Evolutionary conservation across 192 early-diverging fungal species (phyloP), one percentile per base, ranked within the genome.

Genomic region (Linnemannia schmuckeri): DNA sequence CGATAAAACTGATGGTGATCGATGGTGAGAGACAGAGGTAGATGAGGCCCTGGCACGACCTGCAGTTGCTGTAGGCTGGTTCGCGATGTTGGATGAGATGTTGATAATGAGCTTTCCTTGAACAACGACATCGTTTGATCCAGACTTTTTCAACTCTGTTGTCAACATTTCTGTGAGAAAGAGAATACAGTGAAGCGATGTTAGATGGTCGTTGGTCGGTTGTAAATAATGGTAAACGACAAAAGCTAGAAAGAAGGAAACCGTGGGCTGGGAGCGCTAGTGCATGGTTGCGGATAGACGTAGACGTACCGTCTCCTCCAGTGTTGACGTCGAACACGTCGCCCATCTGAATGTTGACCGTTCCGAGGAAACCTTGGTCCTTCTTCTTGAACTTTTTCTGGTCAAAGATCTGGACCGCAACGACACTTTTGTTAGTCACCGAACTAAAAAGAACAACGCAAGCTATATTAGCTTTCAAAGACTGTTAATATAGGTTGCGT

Each of bases 381-480:
- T 92, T 95, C 90, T 94, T 97, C 88, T 98, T 98, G 89, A 97
- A 99, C 88, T 97, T 98, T 84, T 95, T 94, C 90, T 99, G 97
- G 90, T 99, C 98, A 93, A 99, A 99, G 35, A 99, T 94, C 89
- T 99, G 98, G 70, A 98, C 94, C 0, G 97, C 95, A 78, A 98
- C 91, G 4, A 96, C 94, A 78, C 95, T 96, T 76, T 85, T 89
- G 87, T 93, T 94, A 17, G 91, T 92, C 30, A 95, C 94, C 79
- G 88, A 86, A 35, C 95, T 95, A 83, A 17, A 77, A 66, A 17
- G 18, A 74, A 38, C 18, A 74, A 33, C 1, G 22, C 6, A 57
- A 1, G 17, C 37, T 30, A 46, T 15, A 44, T 10, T 44, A 44
- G 10, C 6, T 44, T 44, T 44, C 42, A 5, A 44, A 12, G 42